Conservation (phyloP, 352 stramenopile genomes). For the Pilasporangium apinafurcum region DNA sequence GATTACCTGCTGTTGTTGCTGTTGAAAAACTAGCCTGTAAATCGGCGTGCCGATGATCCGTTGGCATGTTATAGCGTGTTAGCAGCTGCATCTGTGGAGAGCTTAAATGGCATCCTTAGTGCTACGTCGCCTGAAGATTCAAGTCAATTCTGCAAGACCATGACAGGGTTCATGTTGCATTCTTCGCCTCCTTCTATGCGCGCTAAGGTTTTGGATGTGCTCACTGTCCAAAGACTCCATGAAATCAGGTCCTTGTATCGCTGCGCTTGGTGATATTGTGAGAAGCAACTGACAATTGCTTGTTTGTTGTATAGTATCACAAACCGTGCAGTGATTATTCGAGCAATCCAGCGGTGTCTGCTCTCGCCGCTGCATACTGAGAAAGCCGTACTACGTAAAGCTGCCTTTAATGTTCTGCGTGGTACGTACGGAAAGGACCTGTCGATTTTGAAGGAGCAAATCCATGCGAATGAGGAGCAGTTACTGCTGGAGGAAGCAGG, state of each 20-base stretch:
- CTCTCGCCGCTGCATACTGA: slow-evolving; percentile 62
- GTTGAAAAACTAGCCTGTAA: slow-evolving; percentile 23
- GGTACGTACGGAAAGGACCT: slow-evolving; percentile 64
- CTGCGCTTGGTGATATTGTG: not conserved
- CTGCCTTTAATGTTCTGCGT: slow-evolving; percentile 63
- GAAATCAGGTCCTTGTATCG: slow-evolving; percentile 44
- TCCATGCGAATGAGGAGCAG: slow-evolving; percentile 59
- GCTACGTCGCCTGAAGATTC: slow-evolving; percentile 71
- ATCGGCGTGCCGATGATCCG: slow-evolving; percentile 45
- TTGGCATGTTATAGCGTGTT: slow-evolving; percentile 77
- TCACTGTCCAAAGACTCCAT: slow-evolving; percentile 49
- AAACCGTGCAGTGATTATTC: slow-evolving; percentile 74
- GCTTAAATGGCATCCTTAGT: slow-evolving; percentile 71
- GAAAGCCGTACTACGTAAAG: slow-evolving; percentile 56
- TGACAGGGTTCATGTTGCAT: slow-evolving; percentile 84
- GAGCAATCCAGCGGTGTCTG: slow-evolving; percentile 71
- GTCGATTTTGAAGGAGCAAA: slow-evolving; percentile 73
- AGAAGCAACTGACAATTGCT: not conserved
- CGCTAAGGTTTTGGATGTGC: slow-evolving; percentile 67
- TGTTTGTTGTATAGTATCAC: slow-evolving; percentile 20
- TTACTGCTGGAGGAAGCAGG: slow-evolving; percentile 17
- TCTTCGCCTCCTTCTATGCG: slow-evolving; percentile 53
- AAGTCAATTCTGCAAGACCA: slow-evolving; percentile 71
- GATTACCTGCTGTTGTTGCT: not conserved
- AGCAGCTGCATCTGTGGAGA: slow-evolving; percentile 37